Evolutionary conservation across 1,284 basidiomycete species (phyloP).

Genomic region (Veloporphyrellus conicus): DNA sequence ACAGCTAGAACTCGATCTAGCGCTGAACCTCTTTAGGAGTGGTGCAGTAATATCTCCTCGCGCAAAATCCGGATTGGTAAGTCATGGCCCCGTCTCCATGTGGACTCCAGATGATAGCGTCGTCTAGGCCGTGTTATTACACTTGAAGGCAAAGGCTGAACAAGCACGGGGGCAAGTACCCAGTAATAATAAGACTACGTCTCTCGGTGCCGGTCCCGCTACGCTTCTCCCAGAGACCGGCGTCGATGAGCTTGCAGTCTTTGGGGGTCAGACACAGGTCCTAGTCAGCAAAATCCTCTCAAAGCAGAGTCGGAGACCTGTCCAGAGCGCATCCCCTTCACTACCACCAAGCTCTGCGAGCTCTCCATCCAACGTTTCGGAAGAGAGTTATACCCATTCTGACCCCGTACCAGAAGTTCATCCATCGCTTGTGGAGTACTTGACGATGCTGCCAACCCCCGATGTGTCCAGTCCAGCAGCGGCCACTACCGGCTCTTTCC

Average conservation of each 20-base stretch:
- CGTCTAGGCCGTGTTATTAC: constrained; percentile 44
- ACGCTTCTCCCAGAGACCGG: constrained; percentile 44
- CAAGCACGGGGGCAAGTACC: constrained; percentile 41
- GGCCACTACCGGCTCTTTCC: background rate
- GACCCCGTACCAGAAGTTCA: constrained; percentile 49
- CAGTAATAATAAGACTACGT: constrained; percentile 32
- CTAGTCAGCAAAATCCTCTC: constrained; percentile 52
- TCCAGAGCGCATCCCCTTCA: constrained; percentile 15
- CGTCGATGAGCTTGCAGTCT: constrained; percentile 61
- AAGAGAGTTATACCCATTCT: constrained; percentile 25
- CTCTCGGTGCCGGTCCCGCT: constrained; percentile 23
- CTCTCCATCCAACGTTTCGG: constrained; percentile 26
- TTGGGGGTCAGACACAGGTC: constrained; percentile 57
- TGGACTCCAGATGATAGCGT: background rate
- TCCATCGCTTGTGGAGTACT: constrained; percentile 49
- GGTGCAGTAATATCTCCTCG: constrained; percentile 46
- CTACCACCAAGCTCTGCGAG: constrained; percentile 23
- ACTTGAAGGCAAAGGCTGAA: constrained; percentile 47
- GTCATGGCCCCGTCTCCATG: constrained; percentile 16
- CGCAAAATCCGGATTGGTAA: constrained; percentile 48
- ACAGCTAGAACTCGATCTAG: constrained; percentile 52
- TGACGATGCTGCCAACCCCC: constrained; percentile 38
- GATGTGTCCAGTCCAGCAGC: constrained; percentile 15
- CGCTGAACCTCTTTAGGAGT: constrained; percentile 51
- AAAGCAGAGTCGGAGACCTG: constrained; percentile 24